A percentile compares a stretch with the other conserved stretches of the same genome.
Conservation (phyloP, 352 stramenopile species). For the Globisporangium spiculum region DNA sequence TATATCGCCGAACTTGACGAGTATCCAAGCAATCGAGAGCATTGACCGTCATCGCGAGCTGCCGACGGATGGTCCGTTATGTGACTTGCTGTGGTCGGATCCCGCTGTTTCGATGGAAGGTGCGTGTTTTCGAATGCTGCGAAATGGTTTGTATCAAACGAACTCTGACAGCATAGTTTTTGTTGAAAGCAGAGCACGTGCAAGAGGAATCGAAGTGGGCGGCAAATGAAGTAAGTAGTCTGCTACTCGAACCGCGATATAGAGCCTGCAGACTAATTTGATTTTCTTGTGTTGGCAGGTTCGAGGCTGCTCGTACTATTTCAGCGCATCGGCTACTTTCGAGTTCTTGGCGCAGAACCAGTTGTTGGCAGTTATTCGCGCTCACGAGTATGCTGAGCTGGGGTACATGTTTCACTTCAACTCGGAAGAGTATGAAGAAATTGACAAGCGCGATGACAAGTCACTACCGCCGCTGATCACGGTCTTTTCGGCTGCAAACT, state of each 20-base stretch:
- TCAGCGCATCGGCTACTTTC: conserved; percentile 78
- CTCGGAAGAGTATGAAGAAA: conserved; percentile 29
- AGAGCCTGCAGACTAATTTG: not conserved
- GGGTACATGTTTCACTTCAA: conserved; percentile 69
- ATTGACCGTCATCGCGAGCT: conserved; percentile 69
- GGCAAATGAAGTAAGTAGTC: conserved; percentile 25
- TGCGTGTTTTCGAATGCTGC: conserved; percentile 1
- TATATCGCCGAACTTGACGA: conserved; percentile 53
- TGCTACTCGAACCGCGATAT: not conserved
- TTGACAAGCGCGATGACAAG: conserved; percentile 51
- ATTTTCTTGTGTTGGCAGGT: conserved; percentile 26
- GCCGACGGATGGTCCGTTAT: conserved; percentile 54
- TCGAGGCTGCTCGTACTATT: conserved; percentile 84
- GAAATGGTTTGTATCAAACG: not conserved
- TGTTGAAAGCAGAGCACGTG: not conserved
- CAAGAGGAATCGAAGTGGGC: conserved; percentile 25
- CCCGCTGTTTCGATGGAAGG: conserved; percentile 29
- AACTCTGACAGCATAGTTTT: not conserved
- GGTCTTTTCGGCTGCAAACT: conserved; percentile 95
- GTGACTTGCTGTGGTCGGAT: conserved; percentile 76
- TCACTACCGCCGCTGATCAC: conserved; percentile 85
- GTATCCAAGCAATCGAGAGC: conserved; percentile 47
- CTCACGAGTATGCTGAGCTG: conserved; percentile 78
- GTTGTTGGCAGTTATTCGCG: conserved; percentile 69
- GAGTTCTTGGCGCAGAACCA: conserved; percentile 67